A percentile compares a stretch with the other conserved stretches of the same genome.
Evolutionary conservation across 106 monocot species (phyloP).

Genomic region (Cymbidium sinense): DNA sequence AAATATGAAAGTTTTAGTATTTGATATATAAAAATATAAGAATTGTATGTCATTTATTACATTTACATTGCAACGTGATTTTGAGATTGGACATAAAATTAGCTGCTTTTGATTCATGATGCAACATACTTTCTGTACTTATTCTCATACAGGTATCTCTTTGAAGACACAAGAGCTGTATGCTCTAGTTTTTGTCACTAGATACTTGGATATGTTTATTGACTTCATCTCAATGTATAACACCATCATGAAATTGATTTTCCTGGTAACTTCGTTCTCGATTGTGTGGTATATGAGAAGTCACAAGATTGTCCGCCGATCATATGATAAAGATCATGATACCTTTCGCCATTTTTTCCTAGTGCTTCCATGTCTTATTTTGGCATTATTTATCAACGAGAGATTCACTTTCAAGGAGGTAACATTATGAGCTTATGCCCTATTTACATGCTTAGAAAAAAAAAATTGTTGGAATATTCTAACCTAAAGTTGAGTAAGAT

Average conservation of each 20-base stretch:
- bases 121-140: background rate
- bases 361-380: conserved; percentile 45
- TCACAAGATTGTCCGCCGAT: conserved; percentile 69
- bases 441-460: no score
- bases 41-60: no score
- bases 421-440: no score
- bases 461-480: no score
- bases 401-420: conserved; percentile 61
- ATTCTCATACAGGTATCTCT: conserved; percentile 56
- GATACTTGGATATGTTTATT: conserved; percentile 67
- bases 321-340: conserved; percentile 87
- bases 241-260: conserved; percentile 77
- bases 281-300: conserved; percentile 86
- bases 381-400: conserved; percentile 65
- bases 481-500: no score
- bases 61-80: no score
- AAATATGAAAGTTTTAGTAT: no score
- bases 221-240: conserved; percentile 64
- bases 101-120: no score
- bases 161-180: conserved; percentile 86
- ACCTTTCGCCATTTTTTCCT: conserved; percentile 80
- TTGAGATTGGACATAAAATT: no score
- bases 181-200: conserved; percentile 65
- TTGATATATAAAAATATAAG: no score
- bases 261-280: conserved; percentile 70